Evolutionary conservation across 1,284 basidiomycete genomes (phyloP).

Genomic region (Pseudozyma sp.): DNA sequence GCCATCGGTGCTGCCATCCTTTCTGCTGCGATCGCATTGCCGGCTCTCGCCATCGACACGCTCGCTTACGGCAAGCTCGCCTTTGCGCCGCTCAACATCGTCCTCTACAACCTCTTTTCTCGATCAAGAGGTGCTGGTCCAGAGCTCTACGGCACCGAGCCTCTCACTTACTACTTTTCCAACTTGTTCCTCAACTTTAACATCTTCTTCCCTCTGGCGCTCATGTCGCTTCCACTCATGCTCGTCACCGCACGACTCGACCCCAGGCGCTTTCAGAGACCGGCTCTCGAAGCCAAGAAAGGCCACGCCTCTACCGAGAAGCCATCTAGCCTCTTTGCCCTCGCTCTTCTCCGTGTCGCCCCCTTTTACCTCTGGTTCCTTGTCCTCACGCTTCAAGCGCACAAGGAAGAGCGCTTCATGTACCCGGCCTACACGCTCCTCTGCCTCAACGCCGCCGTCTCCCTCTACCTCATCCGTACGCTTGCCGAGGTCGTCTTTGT

Average conservation of each 20-base stretch:
- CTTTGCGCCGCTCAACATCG: slow-evolving; percentile 90
- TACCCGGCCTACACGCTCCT: slow-evolving; percentile 92
- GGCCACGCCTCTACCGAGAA: slow-evolving; percentile 22
- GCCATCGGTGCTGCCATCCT: slow-evolving; percentile 75
- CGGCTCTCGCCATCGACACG: slow-evolving; percentile 74
- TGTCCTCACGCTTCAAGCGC: slow-evolving; percentile 83
- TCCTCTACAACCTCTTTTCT: slow-evolving; percentile 90
- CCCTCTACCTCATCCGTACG: slow-evolving; percentile 74
- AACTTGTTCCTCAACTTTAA: slow-evolving; percentile 91
- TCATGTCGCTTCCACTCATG: slow-evolving; percentile 75
- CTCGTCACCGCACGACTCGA: slow-evolving; percentile 81
- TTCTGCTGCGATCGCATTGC: slow-evolving; percentile 76
- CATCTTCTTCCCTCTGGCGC: slow-evolving; percentile 80
- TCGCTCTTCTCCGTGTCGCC: slow-evolving; percentile 80
- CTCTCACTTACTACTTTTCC: slow-evolving; percentile 72
- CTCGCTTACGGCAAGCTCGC: slow-evolving; percentile 84
- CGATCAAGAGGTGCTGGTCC: slow-evolving; percentile 77
- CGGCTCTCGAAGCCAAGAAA: slow-evolving; percentile 71
- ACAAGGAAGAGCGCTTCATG: slow-evolving; percentile 99
- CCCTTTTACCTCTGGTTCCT: slow-evolving; percentile 91
- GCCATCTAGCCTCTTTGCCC: slow-evolving; percentile 48
- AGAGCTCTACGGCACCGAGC: slow-evolving; percentile 91
- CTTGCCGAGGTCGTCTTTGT: slow-evolving; percentile 51
- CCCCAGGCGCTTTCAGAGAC: slow-evolving; percentile 80
- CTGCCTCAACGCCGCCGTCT: slow-evolving; percentile 91